phyloP scores from a whole-genome alignment of 2,329 filamentous ascomycete genomes.

The Fusarium hostae region DNA sequence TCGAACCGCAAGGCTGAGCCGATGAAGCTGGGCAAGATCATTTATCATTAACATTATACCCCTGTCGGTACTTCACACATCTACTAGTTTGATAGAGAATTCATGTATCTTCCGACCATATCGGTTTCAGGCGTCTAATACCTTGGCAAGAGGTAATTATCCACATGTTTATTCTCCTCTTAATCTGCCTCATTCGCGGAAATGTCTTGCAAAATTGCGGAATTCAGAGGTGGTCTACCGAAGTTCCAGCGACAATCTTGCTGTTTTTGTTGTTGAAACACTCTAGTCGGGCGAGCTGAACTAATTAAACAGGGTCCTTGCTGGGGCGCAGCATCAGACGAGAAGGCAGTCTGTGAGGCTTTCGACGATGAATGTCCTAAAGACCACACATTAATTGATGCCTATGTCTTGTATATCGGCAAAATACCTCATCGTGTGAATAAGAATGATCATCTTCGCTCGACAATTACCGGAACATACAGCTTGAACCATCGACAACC shows the following conservation, averaged over 20 bases:
- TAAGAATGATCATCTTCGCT: not conserved
- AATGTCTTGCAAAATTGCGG: constrained; percentile 13
- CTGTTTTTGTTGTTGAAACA: constrained; percentile 18
- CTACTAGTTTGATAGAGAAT: accelerated
- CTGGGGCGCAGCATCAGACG: constrained; percentile 29
- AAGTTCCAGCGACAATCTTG: constrained; percentile 14
- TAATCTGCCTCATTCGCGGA: constrained; percentile 21
- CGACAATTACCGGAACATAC: not conserved
- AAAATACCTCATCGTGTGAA: not conserved
- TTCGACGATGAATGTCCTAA: not conserved
- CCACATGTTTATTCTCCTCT: not conserved
- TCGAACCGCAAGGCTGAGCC: not conserved
- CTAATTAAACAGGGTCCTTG: constrained; percentile 5
- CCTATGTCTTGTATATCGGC: not conserved
- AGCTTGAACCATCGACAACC: not conserved
- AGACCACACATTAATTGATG: not conserved
- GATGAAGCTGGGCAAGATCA: not conserved
- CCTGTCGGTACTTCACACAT: not conserved
- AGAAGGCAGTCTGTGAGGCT: constrained; percentile 17
- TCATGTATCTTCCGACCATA: not conserved
- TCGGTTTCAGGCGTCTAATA: too few relatives aligned
- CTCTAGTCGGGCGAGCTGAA: constrained; percentile 27
- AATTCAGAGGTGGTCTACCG: constrained; percentile 9
- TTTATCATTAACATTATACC: not conserved
- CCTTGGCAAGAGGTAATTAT: constrained; percentile 14